Conservation (phyloP, 1,284 basidiomycete genomes). For the Ganoderma leucocontextum region DNA sequence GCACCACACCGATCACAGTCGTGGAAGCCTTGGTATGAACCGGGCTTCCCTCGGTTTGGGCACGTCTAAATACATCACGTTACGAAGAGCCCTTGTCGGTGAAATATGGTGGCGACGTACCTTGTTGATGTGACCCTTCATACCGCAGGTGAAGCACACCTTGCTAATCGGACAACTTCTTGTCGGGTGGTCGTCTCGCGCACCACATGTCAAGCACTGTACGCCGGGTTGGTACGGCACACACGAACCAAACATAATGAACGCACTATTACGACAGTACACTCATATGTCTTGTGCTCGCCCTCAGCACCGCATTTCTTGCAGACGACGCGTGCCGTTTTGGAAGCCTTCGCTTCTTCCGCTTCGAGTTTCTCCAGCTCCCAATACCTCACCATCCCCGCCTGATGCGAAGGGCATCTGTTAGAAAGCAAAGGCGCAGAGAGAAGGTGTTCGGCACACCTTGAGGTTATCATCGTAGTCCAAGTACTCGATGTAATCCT, state of each 20-base stretch:
- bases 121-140: slow-evolving; percentile 84
- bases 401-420: slow-evolving; percentile 20
- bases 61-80: slow-evolving; percentile 65
- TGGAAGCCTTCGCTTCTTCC: slow-evolving; percentile 47
- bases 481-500: slow-evolving; percentile 76
- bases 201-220: slow-evolving; percentile 90
- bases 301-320: slow-evolving; percentile 78
- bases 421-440: background rate
- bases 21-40: slow-evolving; percentile 43
- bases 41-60: slow-evolving; percentile 63
- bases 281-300: slow-evolving; percentile 68
- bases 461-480: slow-evolving; percentile 70
- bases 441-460: slow-evolving; percentile 47
- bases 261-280: slow-evolving; percentile 74
- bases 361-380: slow-evolving; percentile 48
- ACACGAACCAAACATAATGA: slow-evolving; percentile 11
- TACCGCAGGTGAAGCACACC: slow-evolving; percentile 86
- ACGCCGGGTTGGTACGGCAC: slow-evolving; percentile 12
- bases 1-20: slow-evolving; percentile 85
- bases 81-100: background rate
- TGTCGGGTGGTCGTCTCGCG: slow-evolving; percentile 84
- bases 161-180: slow-evolving; percentile 86
- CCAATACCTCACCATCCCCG: slow-evolving; percentile 69
- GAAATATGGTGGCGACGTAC: slow-evolving; percentile 50
- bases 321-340: slow-evolving; percentile 62